Base-by-base conservation (phyloP, 176 grass and related monocot genomes). In the Triticum monococcum region DNA sequence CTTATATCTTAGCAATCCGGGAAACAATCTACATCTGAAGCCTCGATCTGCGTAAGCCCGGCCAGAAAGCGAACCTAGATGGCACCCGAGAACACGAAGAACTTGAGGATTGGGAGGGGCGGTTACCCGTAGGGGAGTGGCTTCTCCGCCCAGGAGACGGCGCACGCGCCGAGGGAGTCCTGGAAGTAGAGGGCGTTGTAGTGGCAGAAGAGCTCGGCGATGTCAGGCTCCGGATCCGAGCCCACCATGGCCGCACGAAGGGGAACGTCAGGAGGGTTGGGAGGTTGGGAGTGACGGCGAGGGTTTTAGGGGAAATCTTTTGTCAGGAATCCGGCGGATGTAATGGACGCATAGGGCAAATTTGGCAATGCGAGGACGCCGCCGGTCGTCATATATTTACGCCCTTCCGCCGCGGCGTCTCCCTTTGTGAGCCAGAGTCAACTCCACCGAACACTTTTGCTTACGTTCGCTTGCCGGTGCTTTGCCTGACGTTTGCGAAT, bases 141-240 rank as follows among this genome's bases (percentile, higher is more conserved):
- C 5, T 86, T 73, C 6, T 88, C 89, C 10, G 86, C 40, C 93
- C 88, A 92, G 75, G 71, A 89, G 77, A 95, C 86, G 71, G 81
- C 86, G 81, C 93, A 95, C 59, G 90, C 60, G 72, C 86, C 88
- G 77, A 95, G 90, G 66, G 88, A 83, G 28, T 87, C 86, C 60
- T 40, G 26, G 89, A 95, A 95, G 90, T 92, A 95, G 77, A 95
- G 91, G 46, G 65, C 31, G 84, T 91, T 95, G 90, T 95, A 95
- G 86, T 92, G 86, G 84, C 83, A 95, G 81, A 95, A 95, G 40
- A 95, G 86, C 41, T 83, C 66, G 84, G 41, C 64, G 83, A 95
- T 87, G 77, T 95, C 93, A 57, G 52, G 68, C 48, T 18, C 45
- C 77, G 77, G 85, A 87, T 89, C 85, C 85, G 79, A 68, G 28